Evolutionary conservation across 2,329 filamentous ascomycete species (phyloP).

Genomic region (Bipolaris cookei): DNA sequence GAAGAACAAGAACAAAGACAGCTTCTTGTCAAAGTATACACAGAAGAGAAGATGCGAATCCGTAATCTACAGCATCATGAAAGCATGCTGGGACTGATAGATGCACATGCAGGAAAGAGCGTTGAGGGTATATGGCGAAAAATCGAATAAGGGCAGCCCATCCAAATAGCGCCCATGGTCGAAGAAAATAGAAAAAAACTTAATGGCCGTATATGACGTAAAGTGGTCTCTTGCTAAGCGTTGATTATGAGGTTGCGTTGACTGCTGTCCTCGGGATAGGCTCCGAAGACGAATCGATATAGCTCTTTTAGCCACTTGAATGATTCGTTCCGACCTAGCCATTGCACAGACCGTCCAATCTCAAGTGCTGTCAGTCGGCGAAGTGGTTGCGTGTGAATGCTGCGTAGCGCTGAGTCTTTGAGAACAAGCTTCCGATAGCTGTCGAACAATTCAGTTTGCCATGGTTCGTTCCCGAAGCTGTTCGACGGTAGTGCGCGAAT

Average conservation of each 20-base stretch:
- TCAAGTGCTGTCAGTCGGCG: constrained; percentile 73
- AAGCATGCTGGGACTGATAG: constrained; percentile 16
- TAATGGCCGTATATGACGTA: background rate
- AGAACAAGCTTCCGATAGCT: constrained; percentile 82
- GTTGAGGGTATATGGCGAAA: constrained; percentile 42
- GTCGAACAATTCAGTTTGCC: constrained; percentile 74
- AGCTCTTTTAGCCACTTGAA: constrained; percentile 83
- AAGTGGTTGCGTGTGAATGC: constrained; percentile 57
- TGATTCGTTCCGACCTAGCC: constrained; percentile 74
- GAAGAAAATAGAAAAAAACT: constrained; percentile 4
- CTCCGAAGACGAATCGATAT: constrained; percentile 84
- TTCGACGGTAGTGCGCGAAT: constrained; percentile 76
- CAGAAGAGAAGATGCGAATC: constrained; percentile 19
- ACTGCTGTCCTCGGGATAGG: constrained; percentile 78
- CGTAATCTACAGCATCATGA: constrained; percentile 9
- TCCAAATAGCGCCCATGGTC: constrained; percentile 11
- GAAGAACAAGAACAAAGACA: constrained; percentile 5
- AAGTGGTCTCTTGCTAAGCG: constrained; percentile 29
- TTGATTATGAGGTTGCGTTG: constrained; percentile 68
- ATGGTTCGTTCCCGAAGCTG: constrained; percentile 75
- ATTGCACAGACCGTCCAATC: constrained; percentile 77
- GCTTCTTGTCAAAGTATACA: constrained; percentile 19
- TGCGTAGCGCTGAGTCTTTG: constrained; percentile 70
- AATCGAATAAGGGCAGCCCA: constrained; percentile 17
- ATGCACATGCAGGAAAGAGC: constrained; percentile 28